Base-by-base conservation (phyloP, 495 filamentous ascomycete species). In the Talaromyces adpressus region DNA sequence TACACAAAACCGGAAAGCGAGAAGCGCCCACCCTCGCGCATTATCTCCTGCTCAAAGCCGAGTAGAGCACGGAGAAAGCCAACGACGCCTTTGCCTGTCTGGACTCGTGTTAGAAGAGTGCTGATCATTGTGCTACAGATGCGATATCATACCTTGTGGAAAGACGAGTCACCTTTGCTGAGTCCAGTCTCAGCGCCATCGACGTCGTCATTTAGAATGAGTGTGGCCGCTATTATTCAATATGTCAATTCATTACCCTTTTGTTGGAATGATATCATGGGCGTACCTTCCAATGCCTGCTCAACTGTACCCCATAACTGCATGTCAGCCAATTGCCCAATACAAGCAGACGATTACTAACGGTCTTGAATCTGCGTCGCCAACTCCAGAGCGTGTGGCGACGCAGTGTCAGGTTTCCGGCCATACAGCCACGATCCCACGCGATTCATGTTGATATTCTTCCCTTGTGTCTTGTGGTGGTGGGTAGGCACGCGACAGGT, bases 121-220 rank as follows among this genome's bases (percentile, higher is more conserved):
- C 23, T 62, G 52, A 67, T 57, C 68, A 59, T 30, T 16, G 12
- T 47, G 57, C 23, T 29, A 53, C 25, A 66, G 49, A 41, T 30
- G 20, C 23, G 30, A 23, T 58, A 64, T 73, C 77, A 36, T 71
- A 90, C 87, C 76, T 87, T 85, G 71, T 98, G 94, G 71, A 92
- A 98, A n/a, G 92, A 84, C n/a, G 94, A 98, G 54, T 81, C 76
- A 18, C 89, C 87, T 66, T 85, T 82, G 30, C 82, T 83, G 18
- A 98, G 80, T 39, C 83, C 84, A 64, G 77, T 81, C 73, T 97
- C 93, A 2, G 94, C 94, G 32, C 84, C 87, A 49, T 91, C 90
- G 62, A 98, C 89, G 75, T 97, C 93, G 75, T 98, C 94, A 70
- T 94, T 90, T 80, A 98, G 91, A 69, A 98, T 93, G 34, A 88